Percentiles rank a stretch among this genome's conserved stretches.
phyloP scores from a whole-genome alignment of 352 stramenopile species.

The Pythium utonaiense region DNA sequence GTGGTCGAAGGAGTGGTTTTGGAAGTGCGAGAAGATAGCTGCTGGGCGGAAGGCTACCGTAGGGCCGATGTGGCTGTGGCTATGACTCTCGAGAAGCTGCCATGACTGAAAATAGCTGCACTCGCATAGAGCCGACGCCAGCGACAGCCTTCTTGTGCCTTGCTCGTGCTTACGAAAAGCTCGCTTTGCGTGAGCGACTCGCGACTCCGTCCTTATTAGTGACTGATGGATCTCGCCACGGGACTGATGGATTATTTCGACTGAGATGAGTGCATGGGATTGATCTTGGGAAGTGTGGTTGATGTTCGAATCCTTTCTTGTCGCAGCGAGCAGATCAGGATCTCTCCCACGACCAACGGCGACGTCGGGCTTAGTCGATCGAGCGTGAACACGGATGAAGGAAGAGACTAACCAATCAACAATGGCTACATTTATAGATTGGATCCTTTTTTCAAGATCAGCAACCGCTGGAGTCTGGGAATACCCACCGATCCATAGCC shows the following conservation, averaged over 20 bases:
- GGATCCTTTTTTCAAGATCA: too few relatives aligned
- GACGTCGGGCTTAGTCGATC: too few relatives aligned
- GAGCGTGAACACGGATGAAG: too few relatives aligned
- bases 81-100: neutral
- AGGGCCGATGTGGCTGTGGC: neutral
- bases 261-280: neutral
- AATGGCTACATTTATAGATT: too few relatives aligned
- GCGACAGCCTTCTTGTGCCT: too few relatives aligned
- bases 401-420: neutral
- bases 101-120: neutral
- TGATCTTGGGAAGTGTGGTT: neutral
- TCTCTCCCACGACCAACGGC: neutral
- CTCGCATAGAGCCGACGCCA: neutral
- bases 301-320: neutral
- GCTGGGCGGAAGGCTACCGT: neutral
- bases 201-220: too few relatives aligned
- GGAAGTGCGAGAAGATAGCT: neutral
- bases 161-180: too few relatives aligned
- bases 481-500: too few relatives aligned
- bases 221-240: too few relatives aligned
- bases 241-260: too few relatives aligned
- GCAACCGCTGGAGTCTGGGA: too few relatives aligned
- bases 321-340: neutral
- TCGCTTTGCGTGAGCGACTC: too few relatives aligned
- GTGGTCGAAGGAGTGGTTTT: neutral